A percentile compares a stretch with the other conserved stretches of the same genome.
Evolutionary conservation across 305 asterid species (phyloP).

Genomic region (Solanum chacoense): DNA sequence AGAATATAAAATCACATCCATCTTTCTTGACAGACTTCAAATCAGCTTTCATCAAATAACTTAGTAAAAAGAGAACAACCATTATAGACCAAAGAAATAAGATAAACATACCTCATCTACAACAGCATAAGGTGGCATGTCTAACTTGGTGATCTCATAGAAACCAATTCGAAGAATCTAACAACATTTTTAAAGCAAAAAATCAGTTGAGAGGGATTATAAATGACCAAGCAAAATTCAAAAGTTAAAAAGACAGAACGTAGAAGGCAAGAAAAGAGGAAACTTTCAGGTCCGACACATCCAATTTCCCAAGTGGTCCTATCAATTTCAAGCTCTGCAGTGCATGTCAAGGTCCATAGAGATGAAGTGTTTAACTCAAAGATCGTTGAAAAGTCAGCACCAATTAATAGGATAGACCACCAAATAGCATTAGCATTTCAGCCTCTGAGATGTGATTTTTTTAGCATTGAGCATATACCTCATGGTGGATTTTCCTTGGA

Average conservation of each 20-base stretch:
- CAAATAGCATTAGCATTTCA: background rate
- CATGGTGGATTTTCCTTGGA: background rate
- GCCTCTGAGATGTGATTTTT: background rate
- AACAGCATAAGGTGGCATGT: slow-evolving; percentile 90
- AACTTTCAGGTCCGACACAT: background rate
- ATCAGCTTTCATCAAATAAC: background rate
- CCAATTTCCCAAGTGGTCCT: background rate
- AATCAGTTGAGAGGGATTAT: background rate
- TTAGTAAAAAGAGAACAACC: background rate
- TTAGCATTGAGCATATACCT: background rate
- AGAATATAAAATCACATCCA: background rate
- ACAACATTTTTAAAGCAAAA: slow-evolving; percentile 7
- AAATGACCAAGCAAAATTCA: background rate
- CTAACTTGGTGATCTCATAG: slow-evolving; percentile 82
- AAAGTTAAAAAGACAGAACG: background rate
- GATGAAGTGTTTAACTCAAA: background rate
- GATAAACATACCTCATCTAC: slow-evolving; percentile 65
- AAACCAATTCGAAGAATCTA: slow-evolving; percentile 89
- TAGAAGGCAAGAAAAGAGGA: background rate
- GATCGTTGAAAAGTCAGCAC: background rate
- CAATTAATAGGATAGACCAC: background rate
- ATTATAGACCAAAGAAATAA: slow-evolving; percentile 2
- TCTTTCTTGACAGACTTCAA: background rate
- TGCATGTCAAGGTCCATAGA: background rate
- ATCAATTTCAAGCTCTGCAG: background rate